A percentile compares a stretch with the other conserved stretches of the same genome.
Evolutionary conservation across 1,284 basidiomycete genomes (phyloP).

Genomic region (Tilletia indica): DNA sequence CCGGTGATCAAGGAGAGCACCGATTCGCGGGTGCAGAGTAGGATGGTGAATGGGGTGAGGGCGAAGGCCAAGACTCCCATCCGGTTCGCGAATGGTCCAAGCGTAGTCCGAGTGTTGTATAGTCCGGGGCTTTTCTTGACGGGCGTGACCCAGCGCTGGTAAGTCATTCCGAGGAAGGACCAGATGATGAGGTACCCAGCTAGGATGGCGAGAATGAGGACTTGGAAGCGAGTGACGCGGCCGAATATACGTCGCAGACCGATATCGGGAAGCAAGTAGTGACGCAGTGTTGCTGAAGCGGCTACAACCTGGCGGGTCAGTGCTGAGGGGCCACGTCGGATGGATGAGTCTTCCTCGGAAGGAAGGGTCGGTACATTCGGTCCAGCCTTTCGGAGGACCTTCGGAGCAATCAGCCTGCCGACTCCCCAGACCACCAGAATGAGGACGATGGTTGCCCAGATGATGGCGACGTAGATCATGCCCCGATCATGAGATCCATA

Average conservation of each 20-base stretch:
- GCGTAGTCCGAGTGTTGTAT: constrained; percentile 25
- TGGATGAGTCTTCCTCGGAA: neutral
- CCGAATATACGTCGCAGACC: constrained; percentile 20
- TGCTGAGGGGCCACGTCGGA: neutral
- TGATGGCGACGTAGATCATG: constrained; percentile 28
- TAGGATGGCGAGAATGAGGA: constrained; percentile 23
- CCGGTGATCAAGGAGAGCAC: constrained; percentile 27
- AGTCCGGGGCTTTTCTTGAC: constrained; percentile 24
- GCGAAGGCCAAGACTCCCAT: constrained; percentile 28
- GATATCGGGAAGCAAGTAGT: constrained; percentile 18
- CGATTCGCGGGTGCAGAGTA: constrained; percentile 26
- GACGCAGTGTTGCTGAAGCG: constrained; percentile 5
- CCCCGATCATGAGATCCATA: constrained; percentile 27
- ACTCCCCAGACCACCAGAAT: constrained; percentile 21
- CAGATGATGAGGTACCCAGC: constrained; percentile 24
- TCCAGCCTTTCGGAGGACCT: neutral
- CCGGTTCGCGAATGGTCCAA: constrained; percentile 28
- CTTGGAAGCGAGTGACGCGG: constrained; percentile 23
- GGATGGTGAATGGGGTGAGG: constrained; percentile 25
- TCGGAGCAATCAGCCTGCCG: neutral
- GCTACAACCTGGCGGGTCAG: neutral
- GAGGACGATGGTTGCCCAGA: constrained; percentile 23
- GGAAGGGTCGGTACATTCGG: neutral
- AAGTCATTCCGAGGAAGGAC: constrained; percentile 25
- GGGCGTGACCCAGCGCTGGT: constrained; percentile 25